phyloP scores from a whole-genome alignment of 2,329 filamentous ascomycete species.

The Seiridium cupressi region DNA sequence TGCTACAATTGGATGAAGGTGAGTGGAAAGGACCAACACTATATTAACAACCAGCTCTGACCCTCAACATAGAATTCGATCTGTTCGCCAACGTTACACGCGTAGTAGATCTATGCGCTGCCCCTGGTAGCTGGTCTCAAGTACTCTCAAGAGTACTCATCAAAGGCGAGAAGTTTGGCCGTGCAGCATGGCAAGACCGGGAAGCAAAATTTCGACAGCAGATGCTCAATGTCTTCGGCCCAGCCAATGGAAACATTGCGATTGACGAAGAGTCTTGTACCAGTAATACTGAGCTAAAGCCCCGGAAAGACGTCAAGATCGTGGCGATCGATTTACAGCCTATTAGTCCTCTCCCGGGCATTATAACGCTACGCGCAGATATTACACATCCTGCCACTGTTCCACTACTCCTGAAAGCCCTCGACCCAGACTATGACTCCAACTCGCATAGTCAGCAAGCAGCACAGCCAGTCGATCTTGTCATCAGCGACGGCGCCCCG shows the following conservation, averaged over 20 bases:
- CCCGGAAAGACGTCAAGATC: constrained; percentile 79
- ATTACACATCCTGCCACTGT: constrained; percentile 97
- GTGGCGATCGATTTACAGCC: constrained; percentile 95
- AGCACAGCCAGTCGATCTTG: constrained; percentile 82
- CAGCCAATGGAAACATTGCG: constrained; percentile 20
- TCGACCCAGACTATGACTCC: constrained; percentile 69
- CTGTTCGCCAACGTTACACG: constrained; percentile 86
- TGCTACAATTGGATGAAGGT: constrained; percentile 89
- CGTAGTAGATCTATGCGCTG: constrained; percentile 94
- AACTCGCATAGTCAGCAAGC: constrained; percentile 48
- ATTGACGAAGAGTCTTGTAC: constrained; percentile 14
- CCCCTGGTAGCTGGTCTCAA: constrained; percentile 95
- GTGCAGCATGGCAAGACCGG: constrained; percentile 82
- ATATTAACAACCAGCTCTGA: neutral
- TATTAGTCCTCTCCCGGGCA: constrained; percentile 89
- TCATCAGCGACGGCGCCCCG: constrained; percentile 91
- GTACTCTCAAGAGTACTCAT: constrained; percentile 92
- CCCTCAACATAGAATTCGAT: constrained; percentile 70
- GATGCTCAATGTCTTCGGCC: constrained; percentile 52
- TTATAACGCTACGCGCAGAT: constrained; percentile 88
- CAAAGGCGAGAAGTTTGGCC: constrained; percentile 87
- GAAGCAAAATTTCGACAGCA: constrained; percentile 64
- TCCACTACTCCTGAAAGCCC: constrained; percentile 78
- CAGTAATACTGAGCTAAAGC: constrained; percentile 28
- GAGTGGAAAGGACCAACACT: neutral